Conservation (phyloP, 306 rosid genomes). For the Ammopiptanthus mongolicus region DNA sequence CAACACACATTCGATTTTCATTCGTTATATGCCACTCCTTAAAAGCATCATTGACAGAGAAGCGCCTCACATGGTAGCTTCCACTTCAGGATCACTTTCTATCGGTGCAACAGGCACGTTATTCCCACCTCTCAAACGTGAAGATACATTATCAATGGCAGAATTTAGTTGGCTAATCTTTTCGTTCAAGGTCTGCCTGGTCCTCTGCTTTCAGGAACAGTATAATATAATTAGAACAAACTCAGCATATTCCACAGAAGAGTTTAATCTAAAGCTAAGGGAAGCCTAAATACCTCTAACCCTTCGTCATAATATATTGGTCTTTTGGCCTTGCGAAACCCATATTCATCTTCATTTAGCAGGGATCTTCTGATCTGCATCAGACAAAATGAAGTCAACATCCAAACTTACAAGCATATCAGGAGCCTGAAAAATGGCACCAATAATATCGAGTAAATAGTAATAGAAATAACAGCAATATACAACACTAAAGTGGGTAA, state of each 20-base stretch:
- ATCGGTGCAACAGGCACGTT: conserved; percentile 45
- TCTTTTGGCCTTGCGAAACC: conserved; percentile 76
- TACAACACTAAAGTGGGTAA: background rate
- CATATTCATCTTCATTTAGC: conserved; percentile 82
- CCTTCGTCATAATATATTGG: conserved; percentile 93
- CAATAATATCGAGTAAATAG: background rate
- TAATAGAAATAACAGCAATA: background rate
- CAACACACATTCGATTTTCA: conserved; percentile 18
- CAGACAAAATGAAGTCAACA: conserved; percentile 16
- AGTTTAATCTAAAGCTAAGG: background rate
- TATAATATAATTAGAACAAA: background rate
- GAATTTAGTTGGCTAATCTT: conserved; percentile 88
- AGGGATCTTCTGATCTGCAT: conserved; percentile 79
- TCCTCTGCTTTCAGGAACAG: conserved; percentile 50
- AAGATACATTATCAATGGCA: conserved; percentile 92
- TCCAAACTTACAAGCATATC: conserved; percentile 10
- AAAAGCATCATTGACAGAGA: conserved; percentile 17
- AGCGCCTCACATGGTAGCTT: conserved; percentile 57
- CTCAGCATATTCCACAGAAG: background rate
- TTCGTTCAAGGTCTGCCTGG: conserved; percentile 72
- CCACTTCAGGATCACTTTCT: conserved; percentile 73
- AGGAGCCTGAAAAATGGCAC: background rate
- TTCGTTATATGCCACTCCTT: background rate
- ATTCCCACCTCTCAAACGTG: conserved; percentile 88
- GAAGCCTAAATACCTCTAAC: conserved; percentile 57